Conservation (phyloP, 805 yeast species). For the Candida qinlingensis region DNA sequence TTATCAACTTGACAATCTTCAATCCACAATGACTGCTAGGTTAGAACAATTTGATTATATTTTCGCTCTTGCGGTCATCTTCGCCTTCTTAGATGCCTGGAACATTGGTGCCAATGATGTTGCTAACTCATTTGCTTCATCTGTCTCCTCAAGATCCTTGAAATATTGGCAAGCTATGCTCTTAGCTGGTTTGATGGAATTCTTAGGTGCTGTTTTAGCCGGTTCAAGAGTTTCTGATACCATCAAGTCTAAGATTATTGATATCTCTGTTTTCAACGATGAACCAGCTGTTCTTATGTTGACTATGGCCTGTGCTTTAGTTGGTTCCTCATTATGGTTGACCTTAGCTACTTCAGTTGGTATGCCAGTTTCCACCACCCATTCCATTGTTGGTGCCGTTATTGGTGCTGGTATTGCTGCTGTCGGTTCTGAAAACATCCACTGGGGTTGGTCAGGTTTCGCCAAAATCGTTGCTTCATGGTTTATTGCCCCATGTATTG, state of each 20-base stretch:
- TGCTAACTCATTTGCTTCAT: slow-evolving; percentile 74
- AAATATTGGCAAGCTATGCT: slow-evolving; percentile 74
- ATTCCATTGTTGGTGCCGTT: slow-evolving; percentile 70
- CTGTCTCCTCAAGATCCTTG: slow-evolving; percentile 65
- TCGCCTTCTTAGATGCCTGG: slow-evolving; percentile 75
- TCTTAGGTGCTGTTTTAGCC: slow-evolving; percentile 67
- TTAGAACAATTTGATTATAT: slow-evolving; percentile 53
- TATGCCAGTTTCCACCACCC: slow-evolving; percentile 80
- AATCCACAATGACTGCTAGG: slow-evolving; percentile 1
- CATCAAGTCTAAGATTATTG: slow-evolving; percentile 59
- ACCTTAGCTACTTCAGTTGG: slow-evolving; percentile 61
- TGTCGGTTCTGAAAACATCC: slow-evolving; percentile 51
- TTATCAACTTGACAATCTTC: neutral
- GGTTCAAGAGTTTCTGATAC: slow-evolving; percentile 75
- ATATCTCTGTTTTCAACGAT: slow-evolving; percentile 39
- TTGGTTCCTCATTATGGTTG: slow-evolving; percentile 71
- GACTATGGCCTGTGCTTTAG: slow-evolving; percentile 68
- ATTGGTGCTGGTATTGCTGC: slow-evolving; percentile 76
- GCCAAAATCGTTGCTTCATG: slow-evolving; percentile 72
- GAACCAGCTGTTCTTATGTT: slow-evolving; percentile 72
- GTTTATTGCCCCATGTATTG: slow-evolving; percentile 71
- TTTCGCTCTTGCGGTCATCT: slow-evolving; percentile 62
- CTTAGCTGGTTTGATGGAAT: slow-evolving; percentile 65
- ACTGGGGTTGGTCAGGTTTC: slow-evolving; percentile 77
- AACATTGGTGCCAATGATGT: slow-evolving; percentile 82